Conservation (phyloP, 441 rosid species). For the Populus hybrid region DNA sequence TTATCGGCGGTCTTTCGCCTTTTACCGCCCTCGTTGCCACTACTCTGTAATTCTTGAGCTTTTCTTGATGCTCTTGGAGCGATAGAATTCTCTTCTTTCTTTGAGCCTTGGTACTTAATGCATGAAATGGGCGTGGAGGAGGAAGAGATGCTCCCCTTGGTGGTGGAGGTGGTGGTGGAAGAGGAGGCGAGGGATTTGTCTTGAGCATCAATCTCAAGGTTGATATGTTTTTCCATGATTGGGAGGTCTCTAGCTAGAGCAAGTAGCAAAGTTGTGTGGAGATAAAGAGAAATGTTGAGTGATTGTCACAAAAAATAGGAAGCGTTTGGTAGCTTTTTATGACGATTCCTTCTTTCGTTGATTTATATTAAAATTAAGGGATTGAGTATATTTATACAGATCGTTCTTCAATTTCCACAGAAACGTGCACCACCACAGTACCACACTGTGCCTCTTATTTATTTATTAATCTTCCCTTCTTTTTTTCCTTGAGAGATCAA, state of each 20-base stretch:
- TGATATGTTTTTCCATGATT: slow-evolving; percentile 42
- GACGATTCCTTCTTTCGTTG: slow-evolving; percentile 23
- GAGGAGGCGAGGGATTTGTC: slow-evolving; percentile 21
- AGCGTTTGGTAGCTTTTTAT: slow-evolving; percentile 28
- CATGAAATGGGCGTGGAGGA: slow-evolving; percentile 19
- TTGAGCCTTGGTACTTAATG: slow-evolving; percentile 8
- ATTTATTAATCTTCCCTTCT: background rate
- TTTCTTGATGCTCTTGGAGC: slow-evolving; percentile 32
- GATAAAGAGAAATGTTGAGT: slow-evolving; percentile 27
- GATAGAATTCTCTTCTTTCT: slow-evolving; percentile 11
- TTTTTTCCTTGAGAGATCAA: background rate
- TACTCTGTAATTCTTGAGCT: slow-evolving; percentile 16
- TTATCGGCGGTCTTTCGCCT: slow-evolving; percentile 16
- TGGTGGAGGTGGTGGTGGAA: slow-evolving; percentile 15
- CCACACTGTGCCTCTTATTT: background rate
- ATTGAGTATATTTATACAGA: background rate
- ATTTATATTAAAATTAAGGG: background rate
- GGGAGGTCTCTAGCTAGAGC: slow-evolving; percentile 4
- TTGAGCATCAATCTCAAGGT: slow-evolving; percentile 43
- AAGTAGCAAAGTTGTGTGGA: slow-evolving; percentile 12
- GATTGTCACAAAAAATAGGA: slow-evolving; percentile 32
- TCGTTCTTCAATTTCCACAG: background rate
- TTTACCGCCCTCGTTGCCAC: slow-evolving; percentile 12
- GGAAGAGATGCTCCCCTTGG: slow-evolving; percentile 14
- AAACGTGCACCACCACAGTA: background rate